Evolutionary conservation across 176 grass and related monocot genomes (phyloP), one percentile per base, ranked within the genome.

Genomic region (Eragrostis nindensis): DNA sequence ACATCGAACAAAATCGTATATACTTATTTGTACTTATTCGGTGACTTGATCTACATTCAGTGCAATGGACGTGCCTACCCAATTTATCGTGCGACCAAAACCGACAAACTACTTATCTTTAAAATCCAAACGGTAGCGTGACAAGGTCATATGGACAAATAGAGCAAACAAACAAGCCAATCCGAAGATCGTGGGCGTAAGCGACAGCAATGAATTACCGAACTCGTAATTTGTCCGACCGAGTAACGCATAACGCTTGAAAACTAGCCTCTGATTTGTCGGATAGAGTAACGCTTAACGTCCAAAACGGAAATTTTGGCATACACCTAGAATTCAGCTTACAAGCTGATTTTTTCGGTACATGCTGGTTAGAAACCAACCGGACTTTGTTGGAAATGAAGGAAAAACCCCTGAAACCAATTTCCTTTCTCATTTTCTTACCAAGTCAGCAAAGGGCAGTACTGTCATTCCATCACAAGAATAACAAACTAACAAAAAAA

Each of bases 401-500:
- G 19, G 3, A 15, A 75, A 39, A 78, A 8, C 10, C 16, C 13
- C 3, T 8, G 0, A 0, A 42, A 32, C 18, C 1, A 63, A 55
- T 32, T 55, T 54, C 5, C 1, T 64, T 46, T 13, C 36, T 3
- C 8, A 30, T 26, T 25, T 70, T 10, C 13, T 21, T 19, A 62
- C 0, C 6, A 7, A 4, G 29, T 61, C 4, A 75, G 54, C 5
- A 3, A 41, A 65, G 81, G 87, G 53, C 44, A 80, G 16, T 39
- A 16, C 5, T 45, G 76, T 12, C 69, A 80, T 80, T 88, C 4
- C 11, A 45, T 5, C 6, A 3, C 1, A 17, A 15, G 30, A 24
- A 22, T 67, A 84, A 84, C 70, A 59, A 80, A 65, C 62, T 8
- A n/a, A 30, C n/a, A n/a, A 78, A 72, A 57, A 66, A 65, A 73